phyloP scores from a whole-genome alignment of 208 protist species.

The Trypanosoma melophagium region DNA sequence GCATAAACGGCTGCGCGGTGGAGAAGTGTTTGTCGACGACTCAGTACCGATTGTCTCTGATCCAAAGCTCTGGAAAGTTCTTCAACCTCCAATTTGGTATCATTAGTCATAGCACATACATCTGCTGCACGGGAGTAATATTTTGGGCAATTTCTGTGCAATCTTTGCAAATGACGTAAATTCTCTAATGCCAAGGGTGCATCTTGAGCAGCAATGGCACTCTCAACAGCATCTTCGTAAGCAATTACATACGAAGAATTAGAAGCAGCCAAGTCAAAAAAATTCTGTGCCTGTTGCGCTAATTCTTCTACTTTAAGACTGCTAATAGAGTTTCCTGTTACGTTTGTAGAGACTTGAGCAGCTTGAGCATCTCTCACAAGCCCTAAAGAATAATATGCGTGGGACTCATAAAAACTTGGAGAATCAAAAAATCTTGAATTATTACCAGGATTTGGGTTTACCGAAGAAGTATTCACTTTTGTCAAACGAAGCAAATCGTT shows the following conservation, averaged over 20 bases:
- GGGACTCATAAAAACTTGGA: slow-evolving; percentile 59
- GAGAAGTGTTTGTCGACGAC: slow-evolving; percentile 67
- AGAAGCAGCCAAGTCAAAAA: slow-evolving; percentile 44
- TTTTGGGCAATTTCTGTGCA: slow-evolving; percentile 51
- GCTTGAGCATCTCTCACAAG: slow-evolving; percentile 36
- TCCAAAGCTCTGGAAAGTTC: slow-evolving; percentile 78
- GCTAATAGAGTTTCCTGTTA: slow-evolving; percentile 4
- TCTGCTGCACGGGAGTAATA: slow-evolving; percentile 68
- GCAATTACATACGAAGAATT: slow-evolving; percentile 56
- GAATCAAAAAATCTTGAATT: slow-evolving; percentile 21
- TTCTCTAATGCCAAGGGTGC: slow-evolving; percentile 61
- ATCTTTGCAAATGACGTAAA: slow-evolving; percentile 55
- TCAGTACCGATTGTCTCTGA: slow-evolving; percentile 44
- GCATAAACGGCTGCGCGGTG: slow-evolving; percentile 71
- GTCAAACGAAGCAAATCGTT: slow-evolving; percentile 44
- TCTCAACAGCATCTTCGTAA: slow-evolving; percentile 59
- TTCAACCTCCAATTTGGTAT: slow-evolving; percentile 45
- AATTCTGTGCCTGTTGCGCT: slow-evolving; percentile 33
- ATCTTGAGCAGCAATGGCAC: slow-evolving; percentile 50
- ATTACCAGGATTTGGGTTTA: slow-evolving; percentile 4
- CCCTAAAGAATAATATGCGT: slow-evolving; percentile 84
- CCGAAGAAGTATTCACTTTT: slow-evolving; percentile 23
- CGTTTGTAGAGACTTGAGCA: slow-evolving; percentile 1
- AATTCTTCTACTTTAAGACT: slow-evolving; percentile 9
- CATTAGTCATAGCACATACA: slow-evolving; percentile 53